Percentiles rank a stretch among this genome's conserved stretches.
Conservation (phyloP, 805 yeast genomes). For the Saccharomycopsis guyanensis region DNA sequence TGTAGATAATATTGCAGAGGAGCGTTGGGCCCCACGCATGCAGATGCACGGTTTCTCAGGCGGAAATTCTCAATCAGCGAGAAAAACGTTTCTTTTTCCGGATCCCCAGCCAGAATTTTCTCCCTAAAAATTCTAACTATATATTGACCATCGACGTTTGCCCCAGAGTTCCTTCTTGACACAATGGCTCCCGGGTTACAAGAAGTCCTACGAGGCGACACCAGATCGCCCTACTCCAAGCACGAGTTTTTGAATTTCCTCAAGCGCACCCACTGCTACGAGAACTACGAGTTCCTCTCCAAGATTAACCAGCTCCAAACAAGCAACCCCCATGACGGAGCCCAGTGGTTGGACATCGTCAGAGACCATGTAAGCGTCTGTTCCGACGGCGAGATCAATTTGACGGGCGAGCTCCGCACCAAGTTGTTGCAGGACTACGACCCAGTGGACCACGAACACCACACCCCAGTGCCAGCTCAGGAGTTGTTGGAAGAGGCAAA, state of each 20-base stretch:
- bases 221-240: constrained; percentile 15
- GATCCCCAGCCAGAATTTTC: not conserved
- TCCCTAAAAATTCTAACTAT: not conserved
- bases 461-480: constrained; percentile 4
- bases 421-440: constrained; percentile 10
- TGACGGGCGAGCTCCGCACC: constrained; percentile 14
- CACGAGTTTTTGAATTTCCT: constrained; percentile 16
- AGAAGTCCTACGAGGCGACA: constrained; percentile 3
- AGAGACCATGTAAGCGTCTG: constrained; percentile 5
- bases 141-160: too few relatives aligned
- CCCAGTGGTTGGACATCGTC: constrained; percentile 11
- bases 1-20: too few relatives aligned
- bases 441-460: not conserved
- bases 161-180: too few relatives aligned
- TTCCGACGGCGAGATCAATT: constrained; percentile 18
- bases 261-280: constrained; percentile 15
- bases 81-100: not conserved
- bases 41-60: not conserved
- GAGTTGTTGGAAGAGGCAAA: constrained; percentile 11
- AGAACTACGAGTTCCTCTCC: constrained; percentile 17
- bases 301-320: not conserved
- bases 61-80: not conserved
- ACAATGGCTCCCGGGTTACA: constrained; percentile 7
- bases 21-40: not conserved
- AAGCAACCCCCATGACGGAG: not conserved